These are phyloP conservation scores for Sphaerosporella brunnea DNA, from an alignment of 495 filamentous ascomycete species.

Conservation along the genomic window DNA sequence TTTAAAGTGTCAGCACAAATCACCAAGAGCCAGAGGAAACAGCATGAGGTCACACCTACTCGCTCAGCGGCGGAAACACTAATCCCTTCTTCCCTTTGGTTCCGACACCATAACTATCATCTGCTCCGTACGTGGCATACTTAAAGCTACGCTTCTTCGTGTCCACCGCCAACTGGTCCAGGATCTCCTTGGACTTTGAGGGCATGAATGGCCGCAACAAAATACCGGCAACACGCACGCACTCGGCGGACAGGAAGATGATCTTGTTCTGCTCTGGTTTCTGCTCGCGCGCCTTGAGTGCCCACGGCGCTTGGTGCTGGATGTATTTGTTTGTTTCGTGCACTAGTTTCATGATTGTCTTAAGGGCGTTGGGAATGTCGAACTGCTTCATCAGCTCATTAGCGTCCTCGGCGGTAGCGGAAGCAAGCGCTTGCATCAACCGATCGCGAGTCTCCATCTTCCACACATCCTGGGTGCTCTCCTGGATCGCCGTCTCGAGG, in stretches of 20 bases:
- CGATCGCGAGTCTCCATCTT: background rate
- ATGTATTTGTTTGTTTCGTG: conserved; percentile 60
- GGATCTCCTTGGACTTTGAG: conserved; percentile 49
- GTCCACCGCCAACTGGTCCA: conserved; percentile 64
- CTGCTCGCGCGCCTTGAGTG: conserved; percentile 19
- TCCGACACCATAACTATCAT: background rate
- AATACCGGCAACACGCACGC: conserved; percentile 64
- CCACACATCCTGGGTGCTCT: background rate
- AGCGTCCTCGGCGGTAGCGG: conserved; percentile 1
- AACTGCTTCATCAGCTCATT: conserved; percentile 41
- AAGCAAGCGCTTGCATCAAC: background rate
- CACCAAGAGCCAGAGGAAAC: background rate
- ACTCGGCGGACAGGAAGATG: conserved; percentile 56
- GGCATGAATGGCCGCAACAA: conserved; percentile 86
- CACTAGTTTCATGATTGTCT: conserved; percentile 45
- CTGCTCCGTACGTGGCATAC: background rate
- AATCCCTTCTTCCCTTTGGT: conserved; percentile 3
- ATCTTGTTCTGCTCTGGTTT: conserved; percentile 26
- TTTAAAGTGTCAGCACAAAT: background rate
- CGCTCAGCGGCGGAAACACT: conserved; percentile 3
- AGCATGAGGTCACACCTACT: background rate
- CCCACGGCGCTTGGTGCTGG: conserved; percentile 41
- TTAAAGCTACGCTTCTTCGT: conserved; percentile 31
- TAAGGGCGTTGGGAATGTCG: conserved; percentile 46
- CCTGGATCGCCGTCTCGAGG: conserved; percentile 26